A percentile compares a stretch with the other conserved stretches of the same genome.
Evolutionary conservation across 192 early-diverging fungal genomes (phyloP).

Genomic region (Coemansia sp.): DNA sequence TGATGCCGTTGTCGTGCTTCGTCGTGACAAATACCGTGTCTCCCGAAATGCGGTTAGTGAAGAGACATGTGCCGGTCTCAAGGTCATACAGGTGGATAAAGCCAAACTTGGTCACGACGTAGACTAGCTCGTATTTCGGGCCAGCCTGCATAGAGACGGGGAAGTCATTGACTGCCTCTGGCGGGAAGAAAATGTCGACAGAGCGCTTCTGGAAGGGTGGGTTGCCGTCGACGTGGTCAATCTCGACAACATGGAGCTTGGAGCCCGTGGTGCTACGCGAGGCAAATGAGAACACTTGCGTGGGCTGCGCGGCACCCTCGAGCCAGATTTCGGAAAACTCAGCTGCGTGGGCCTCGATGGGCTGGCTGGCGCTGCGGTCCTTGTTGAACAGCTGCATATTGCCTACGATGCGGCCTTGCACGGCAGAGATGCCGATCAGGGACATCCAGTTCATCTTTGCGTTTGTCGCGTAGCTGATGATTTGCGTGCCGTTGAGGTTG

Average conservation of each 20-base stretch:
- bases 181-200: conserved; percentile 95
- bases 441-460: conserved; percentile 93
- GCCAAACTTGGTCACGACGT: conserved; percentile 96
- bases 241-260: conserved; percentile 95
- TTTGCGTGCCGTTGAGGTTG: conserved; percentile 82
- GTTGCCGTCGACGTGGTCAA: conserved; percentile 92
- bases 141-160: conserved; percentile 97
- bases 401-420: conserved; percentile 88
- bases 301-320: conserved; percentile 73
- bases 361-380: conserved; percentile 89
- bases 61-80: conserved; percentile 91
- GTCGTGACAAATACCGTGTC: conserved; percentile 99
- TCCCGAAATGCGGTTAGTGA: conserved; percentile 96
- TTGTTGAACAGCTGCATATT: conserved; percentile 97
- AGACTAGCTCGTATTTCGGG: conserved; percentile 93
- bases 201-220: conserved; percentile 87
- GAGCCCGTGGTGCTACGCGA: conserved; percentile 77
- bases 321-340: conserved; percentile 90
- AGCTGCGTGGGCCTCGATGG: conserved; percentile 95
- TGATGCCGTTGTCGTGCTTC: conserved; percentile 87
- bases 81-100: conserved; percentile 98
- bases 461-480: conserved; percentile 95
- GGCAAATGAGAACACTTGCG: conserved; percentile 93
- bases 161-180: conserved; percentile 92
- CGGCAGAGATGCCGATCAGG: conserved; percentile 91